These are phyloP conservation scores for Hanseniaspora mollemarum DNA, from an alignment of 805 yeast genomes.

Conservation along the genomic window DNA sequence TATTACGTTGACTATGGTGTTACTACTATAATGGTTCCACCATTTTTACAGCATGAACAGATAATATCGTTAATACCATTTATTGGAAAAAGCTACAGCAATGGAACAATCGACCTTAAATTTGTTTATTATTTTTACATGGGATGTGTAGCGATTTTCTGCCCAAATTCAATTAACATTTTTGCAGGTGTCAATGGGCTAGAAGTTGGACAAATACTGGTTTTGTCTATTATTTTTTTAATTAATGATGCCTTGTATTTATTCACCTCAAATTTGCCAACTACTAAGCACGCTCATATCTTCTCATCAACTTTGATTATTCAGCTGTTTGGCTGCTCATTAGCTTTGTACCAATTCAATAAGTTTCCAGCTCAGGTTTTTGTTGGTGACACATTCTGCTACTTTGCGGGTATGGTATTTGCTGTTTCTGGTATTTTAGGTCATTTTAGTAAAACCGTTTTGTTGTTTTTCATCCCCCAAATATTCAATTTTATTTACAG, in stretches of 20 bases:
- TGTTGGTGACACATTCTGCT: conserved; percentile 97
- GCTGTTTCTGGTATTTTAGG: conserved; percentile 94
- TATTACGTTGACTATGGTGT: conserved; percentile 91
- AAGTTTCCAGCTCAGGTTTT: conserved; percentile 88
- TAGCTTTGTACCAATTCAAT: conserved; percentile 65
- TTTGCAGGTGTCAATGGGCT: conserved; percentile 93
- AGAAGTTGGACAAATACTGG: conserved; percentile 89
- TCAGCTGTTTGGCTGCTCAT: conserved; percentile 78
- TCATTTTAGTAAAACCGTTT: conserved; percentile 86
- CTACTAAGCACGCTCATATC: conserved; percentile 70
- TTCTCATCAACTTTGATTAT: conserved; percentile 67
- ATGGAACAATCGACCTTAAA: conserved; percentile 56
- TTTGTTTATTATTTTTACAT: conserved; percentile 72
- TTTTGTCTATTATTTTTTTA: conserved; percentile 58
- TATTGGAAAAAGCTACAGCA: conserved; percentile 7
- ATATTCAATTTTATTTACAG: conserved; percentile 82
- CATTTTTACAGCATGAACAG: conserved; percentile 36
- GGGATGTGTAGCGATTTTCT: conserved; percentile 83
- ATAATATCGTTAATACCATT: conserved; percentile 23
- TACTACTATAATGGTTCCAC: conserved; percentile 76
- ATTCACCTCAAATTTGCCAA: conserved; percentile 35
- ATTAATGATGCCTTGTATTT: conserved; percentile 68
- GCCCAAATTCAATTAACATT: conserved; percentile 92
- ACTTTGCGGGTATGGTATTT: conserved; percentile 96
- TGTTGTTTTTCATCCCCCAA: conserved; percentile 81